Evolutionary conservation across 2,329 filamentous ascomycete genomes (phyloP), one percentile per base, ranked within the genome.

Genomic region (Boeremia lycopersici): DNA sequence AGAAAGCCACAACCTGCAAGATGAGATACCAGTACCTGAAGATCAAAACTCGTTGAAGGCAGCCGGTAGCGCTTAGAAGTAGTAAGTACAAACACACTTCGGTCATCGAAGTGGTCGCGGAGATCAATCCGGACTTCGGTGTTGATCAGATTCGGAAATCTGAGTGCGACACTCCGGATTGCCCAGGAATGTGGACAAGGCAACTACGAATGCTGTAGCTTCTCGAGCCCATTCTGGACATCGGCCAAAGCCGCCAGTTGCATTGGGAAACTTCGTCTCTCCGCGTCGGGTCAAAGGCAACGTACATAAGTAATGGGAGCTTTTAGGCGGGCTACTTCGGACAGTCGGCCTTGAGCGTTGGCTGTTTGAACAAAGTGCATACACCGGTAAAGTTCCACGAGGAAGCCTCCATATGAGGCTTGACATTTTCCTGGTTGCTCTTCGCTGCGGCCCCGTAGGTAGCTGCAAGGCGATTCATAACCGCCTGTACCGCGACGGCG

Each of bases 101-200:
- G 40, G 46, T 28, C 35, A 35, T 55, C 13, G 15, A 17, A n/a
- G n/a, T 23, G 33, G 26, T 47, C 35, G 26, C 41, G 46, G 46
- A 41, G 17, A 42, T 42, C 2, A 10, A 46, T 31, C n/a, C 52
- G 52, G 52, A 43, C 41, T 47, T 42, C 52, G 46, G 46, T 47
- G 36, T 42, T 55, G 25, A 36, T 8, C 23, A 15, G 25, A 36
- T 42, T 55, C 19, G 46, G 35, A 11, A 46, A n/a, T 19, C 6
- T n/a, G 15, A 15, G 34, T 34, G 15, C 40, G 25, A 36, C 25
- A 10, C 42, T 29, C 41, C 41, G 52, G 46, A 36, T 15, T 55
- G 26, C 17, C 11, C 23, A 36, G 23, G 33, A 19, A 25, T 7
- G 15, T 31, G 42, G 23, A 53, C 50, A 36, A 42, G 31, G 17